phyloP scores from a whole-genome alignment of 2,329 filamentous ascomycete genomes.

The Trichophyton verrucosum region DNA sequence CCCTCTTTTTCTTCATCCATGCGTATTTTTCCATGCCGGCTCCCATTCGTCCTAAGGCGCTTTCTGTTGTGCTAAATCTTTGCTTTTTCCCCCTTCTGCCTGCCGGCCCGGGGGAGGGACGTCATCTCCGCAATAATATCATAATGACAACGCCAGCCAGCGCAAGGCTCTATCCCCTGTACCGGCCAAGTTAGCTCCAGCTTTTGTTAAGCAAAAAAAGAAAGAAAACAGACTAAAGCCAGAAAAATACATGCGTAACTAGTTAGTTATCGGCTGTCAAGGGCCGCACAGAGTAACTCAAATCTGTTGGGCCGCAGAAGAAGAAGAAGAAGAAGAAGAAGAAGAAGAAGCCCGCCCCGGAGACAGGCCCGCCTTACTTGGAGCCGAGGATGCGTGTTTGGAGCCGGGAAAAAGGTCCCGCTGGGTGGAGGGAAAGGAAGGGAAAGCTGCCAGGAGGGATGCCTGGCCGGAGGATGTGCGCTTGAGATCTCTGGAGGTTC shows the following conservation, averaged over 20 bases:
- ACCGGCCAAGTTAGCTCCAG: neutral
- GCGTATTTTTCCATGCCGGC: neutral
- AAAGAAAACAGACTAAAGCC: neutral
- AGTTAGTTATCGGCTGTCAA: neutral
- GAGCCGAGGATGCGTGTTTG: neutral
- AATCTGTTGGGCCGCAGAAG: neutral
- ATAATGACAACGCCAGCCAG: too few relatives aligned
- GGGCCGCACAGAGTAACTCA: neutral
- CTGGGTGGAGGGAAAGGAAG: neutral
- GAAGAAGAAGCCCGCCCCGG: neutral
- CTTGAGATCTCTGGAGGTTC: neutral
- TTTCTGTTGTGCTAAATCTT: too few relatives aligned
- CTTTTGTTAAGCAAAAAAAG: neutral
- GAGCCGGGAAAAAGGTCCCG: neutral
- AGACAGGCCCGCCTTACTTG: neutral
- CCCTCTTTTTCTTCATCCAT: neutral
- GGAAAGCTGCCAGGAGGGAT: neutral
- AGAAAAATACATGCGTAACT: neutral
- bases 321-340: too few relatives aligned
- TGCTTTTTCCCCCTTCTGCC: neutral
- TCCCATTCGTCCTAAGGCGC: neutral
- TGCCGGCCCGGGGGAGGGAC: neutral
- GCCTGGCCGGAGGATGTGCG: neutral
- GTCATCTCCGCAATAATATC: too few relatives aligned
- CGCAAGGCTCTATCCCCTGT: neutral